Evolutionary conservation across 352 stramenopile species (phyloP), one percentile per base, ranked within the genome.

Genomic region (Globisporangium polare): DNA sequence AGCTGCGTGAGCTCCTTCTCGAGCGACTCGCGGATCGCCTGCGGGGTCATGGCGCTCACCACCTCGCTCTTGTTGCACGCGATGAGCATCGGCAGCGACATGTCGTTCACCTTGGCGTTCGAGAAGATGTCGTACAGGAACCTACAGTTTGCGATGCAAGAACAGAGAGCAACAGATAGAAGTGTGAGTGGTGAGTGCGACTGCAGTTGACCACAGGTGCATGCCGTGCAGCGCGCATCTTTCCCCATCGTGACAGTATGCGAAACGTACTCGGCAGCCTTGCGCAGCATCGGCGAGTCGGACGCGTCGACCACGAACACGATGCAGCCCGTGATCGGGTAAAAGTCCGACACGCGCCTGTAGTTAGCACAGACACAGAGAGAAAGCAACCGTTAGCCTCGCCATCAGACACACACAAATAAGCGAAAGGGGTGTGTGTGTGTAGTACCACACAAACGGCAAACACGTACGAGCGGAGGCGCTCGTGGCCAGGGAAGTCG

Each of bases 81-180:
- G 43, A 96, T 76, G 58, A 94, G 67, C 62, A 96, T 78, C 52
- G 78, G 75, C 26, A 77, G 77, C 41, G 74, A 69, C 43, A 80
- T 58, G 68, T 94, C 85, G 63, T 92, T 92, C 63, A 94, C 69
- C 68, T 89, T 94, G 60, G 86, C 81, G 57, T 88, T 88, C 17
- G 83, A 81, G 58, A 96, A 93, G 35, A 96, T 86, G 68, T 96
- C 83, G 71, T 92, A 92, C 51, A 96, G 68, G 69, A 83, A 92
- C 55, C 80, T 89, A 42, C 31, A 27, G 22, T 61, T 46, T 26
- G 35, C 63, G 37, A 33, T 4, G 53, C 29, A 35, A 22, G 33
- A 45, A 35, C 6, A 45, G 10, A 45, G 10, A 2, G 39, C 12
- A 57, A 22, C 6, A 52, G 10, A 17, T 27, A 57, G 20, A 39